Base-by-base conservation (phyloP, 202 grass and related monocot species). In the Saccharum hybrid region DNA sequence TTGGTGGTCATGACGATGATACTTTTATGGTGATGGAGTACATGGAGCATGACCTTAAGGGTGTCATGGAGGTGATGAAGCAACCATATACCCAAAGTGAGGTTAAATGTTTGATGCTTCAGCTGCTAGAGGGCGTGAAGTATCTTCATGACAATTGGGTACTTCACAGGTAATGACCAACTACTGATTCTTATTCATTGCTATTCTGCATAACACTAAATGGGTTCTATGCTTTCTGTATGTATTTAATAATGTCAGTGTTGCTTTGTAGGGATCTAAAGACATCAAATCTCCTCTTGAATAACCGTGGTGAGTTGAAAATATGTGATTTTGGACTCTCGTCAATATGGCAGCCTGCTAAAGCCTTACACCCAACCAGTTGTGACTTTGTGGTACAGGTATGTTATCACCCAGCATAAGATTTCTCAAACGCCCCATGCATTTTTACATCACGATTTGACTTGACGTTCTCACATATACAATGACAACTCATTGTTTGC, bases 11-110 rank as follows among this genome's bases (percentile, higher is more conserved):
- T 19, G 66, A 83, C n/a, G 72, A 93, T 62, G 91, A 88, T 81
- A 94, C 89, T 72, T 96, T 94, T 68, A 93, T 98, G 91, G 96
- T 96, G 7, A 96, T 98, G 93, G 96, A 98, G 81, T 95, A 98
- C 71, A 98, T 98, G 93, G 96, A 96, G 28, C 93, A 96, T 13
- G 96, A 96, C 84, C 66, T 98, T 49, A 98, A 98, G 85, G 91
- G 78, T 19, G 86, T 96, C 74, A 98, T 96, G 96, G 96, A 98
- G 71, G 76, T 75, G 3, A 96, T 95, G 91, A 92, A 93, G 14
- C 91, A 96, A 54, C 96, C 93, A 9, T 98, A 90, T 85, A 88
- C 83, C 59, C 90, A 93, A 75, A 96, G 93, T n/a, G 96, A 96
- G 83, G 91, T 95, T n/a, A 98, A 95, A 70, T 95, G 92, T 71